Conservation (phyloP, 768 basidiomycete species). For the Hypsizygus marmoreus region DNA sequence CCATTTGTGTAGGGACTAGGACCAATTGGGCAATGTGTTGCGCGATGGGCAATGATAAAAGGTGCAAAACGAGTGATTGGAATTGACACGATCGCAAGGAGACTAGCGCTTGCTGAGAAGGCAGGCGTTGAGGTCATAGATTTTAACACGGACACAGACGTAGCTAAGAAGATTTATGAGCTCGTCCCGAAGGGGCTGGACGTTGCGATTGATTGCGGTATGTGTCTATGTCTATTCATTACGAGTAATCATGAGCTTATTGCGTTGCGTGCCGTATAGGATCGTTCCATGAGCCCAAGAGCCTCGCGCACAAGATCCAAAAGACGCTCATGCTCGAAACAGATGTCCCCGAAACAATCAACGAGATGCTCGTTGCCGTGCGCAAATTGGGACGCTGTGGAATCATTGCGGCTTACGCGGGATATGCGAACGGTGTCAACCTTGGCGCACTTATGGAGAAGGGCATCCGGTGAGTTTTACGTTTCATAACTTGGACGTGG, state of each 20-base stretch:
- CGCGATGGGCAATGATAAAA: conserved; percentile 64
- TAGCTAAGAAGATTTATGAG: conserved; percentile 58
- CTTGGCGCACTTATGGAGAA: conserved; percentile 80
- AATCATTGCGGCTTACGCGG: conserved; percentile 69
- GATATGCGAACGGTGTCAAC: conserved; percentile 67
- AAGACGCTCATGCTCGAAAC: conserved; percentile 76
- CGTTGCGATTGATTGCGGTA: conserved; percentile 56
- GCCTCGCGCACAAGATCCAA: conserved; percentile 63
- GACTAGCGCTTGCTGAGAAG: conserved; percentile 48
- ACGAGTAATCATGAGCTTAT: not conserved
- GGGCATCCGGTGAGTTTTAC: conserved; percentile 46
- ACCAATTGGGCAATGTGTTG: conserved; percentile 64
- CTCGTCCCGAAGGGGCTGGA: conserved; percentile 67
- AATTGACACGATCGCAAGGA: conserved; percentile 58
- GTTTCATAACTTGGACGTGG: not conserved
- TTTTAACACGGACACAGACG: conserved; percentile 50
- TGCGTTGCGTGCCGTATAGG: conserved; percentile 22
- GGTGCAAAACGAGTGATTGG: conserved; percentile 72
- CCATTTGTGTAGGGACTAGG: conserved; percentile 58
- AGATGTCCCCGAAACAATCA: conserved; percentile 65
- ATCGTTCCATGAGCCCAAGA: conserved; percentile 75
- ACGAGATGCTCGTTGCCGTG: conserved; percentile 48
- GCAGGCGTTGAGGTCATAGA: conserved; percentile 59
- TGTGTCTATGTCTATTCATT: conserved; percentile 2
- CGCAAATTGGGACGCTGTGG: conserved; percentile 63